Percentiles rank a stretch among this genome's conserved stretches.
Conservation (phyloP, 805 yeast genomes). For the Cyberlindnera euphorbiiphila region DNA sequence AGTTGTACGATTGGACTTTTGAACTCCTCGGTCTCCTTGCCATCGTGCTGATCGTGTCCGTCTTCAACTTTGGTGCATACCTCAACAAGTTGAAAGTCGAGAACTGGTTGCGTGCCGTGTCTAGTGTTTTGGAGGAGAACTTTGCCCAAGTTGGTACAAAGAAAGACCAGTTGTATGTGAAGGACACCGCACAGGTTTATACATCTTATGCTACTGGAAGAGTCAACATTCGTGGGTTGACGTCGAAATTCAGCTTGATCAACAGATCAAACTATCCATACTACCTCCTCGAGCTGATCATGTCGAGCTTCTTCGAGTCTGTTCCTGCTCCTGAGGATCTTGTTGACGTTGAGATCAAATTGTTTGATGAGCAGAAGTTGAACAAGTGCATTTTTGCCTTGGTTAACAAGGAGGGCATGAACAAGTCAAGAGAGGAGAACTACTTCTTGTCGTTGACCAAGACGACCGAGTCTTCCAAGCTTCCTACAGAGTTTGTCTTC, state of each 20-base stretch:
- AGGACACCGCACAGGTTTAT: conserved; percentile 57
- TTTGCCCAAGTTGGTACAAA: conserved; percentile 76
- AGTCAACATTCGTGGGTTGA: conserved; percentile 61
- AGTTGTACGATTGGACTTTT: conserved; percentile 68
- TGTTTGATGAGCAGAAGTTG: conserved; percentile 36
- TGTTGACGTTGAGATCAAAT: conserved; percentile 57
- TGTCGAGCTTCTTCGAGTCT: conserved; percentile 56
- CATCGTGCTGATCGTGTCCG: conserved; percentile 43
- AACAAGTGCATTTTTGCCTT: conserved; percentile 72
- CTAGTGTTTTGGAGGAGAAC: conserved; percentile 54
- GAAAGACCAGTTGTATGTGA: conserved; percentile 41
- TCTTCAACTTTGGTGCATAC: conserved; percentile 56
- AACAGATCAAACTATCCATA: conserved; percentile 79
- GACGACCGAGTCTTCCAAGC: conserved; percentile 63
- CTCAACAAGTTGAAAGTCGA: conserved; percentile 56
- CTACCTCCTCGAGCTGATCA: conserved; percentile 56
- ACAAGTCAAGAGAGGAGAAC: conserved; percentile 65
- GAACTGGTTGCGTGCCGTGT: conserved; percentile 46
- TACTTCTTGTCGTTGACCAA: conserved; percentile 83
- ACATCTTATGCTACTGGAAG: conserved; percentile 87
- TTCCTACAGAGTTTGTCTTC: conserved; percentile 75
- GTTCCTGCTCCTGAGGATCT: conserved; percentile 54
- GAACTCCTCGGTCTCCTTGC: conserved; percentile 57
- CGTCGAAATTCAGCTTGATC: conserved; percentile 57
- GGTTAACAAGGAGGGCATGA: conserved; percentile 83